These are phyloP conservation scores for Auriculariales sp. DNA, from an alignment of 768 basidiomycete species.

Conservation along the genomic window DNA sequence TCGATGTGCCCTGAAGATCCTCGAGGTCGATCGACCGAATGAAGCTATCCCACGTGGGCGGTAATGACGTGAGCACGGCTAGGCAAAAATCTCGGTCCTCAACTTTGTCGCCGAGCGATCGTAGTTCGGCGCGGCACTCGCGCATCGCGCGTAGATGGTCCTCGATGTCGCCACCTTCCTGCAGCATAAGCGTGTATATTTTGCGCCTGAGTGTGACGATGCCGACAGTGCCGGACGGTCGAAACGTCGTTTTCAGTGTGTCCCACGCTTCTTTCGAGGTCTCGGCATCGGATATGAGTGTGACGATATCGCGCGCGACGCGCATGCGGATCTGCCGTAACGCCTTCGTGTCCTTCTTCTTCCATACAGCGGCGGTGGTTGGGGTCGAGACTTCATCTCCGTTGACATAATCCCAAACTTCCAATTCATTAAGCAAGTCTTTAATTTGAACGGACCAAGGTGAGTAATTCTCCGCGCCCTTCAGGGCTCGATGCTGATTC, in stretches of 20 bases:
- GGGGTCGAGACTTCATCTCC: not conserved
- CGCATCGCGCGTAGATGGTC: constrained; percentile 18
- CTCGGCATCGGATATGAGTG: constrained; percentile 14
- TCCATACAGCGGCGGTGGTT: constrained; percentile 11
- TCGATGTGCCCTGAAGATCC: constrained; percentile 2
- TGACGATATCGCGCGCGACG: constrained; percentile 15
- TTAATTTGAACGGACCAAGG: not conserved
- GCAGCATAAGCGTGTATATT: constrained; percentile 14
- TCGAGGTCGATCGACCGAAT: constrained; percentile 12
- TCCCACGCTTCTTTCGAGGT: constrained; percentile 17
- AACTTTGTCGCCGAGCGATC: constrained; percentile 12
- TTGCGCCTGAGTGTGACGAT: constrained; percentile 14
- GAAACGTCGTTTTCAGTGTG: constrained; percentile 16
- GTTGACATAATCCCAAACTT: not conserved
- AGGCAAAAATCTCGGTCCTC: constrained; percentile 17
- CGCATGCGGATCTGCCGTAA: constrained; percentile 18
- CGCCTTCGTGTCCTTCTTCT: constrained; percentile 17
- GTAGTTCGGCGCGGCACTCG: constrained; percentile 12
- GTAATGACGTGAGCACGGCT: constrained; percentile 18
- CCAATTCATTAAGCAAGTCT: not conserved
- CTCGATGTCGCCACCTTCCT: constrained; percentile 18
- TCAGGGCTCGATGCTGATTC: not conserved
- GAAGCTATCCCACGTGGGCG: constrained; percentile 20
- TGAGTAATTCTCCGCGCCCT: not conserved
- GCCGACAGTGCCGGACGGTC: constrained; percentile 15